phyloP scores from a whole-genome alignment of 441 rosid species.

The Adansonia madagascariensis region DNA sequence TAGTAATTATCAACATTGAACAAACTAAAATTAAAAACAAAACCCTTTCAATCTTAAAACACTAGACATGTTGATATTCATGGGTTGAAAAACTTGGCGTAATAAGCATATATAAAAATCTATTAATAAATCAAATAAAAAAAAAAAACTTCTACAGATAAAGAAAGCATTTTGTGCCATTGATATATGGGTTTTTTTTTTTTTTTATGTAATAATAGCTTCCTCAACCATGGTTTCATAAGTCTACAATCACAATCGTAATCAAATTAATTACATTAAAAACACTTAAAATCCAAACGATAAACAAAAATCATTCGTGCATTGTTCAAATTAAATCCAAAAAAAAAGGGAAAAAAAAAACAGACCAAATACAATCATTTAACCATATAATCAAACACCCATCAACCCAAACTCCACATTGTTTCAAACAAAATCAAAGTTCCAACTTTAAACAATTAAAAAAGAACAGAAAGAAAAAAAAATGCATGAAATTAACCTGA shows the following conservation, averaged over 20 bases:
- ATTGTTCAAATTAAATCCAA: not conserved
- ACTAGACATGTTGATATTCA: not conserved
- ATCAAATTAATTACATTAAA: not conserved
- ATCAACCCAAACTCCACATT: not conserved
- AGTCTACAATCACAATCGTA: not conserved
- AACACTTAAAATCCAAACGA: not conserved
- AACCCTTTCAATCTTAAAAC: too few species aligned
- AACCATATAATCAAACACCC: not conserved
- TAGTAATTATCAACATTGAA: not conserved
- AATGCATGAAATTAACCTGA: slow-evolving; percentile 46
- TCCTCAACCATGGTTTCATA: not conserved
- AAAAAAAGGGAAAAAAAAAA: not conserved
- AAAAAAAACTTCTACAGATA: not conserved
- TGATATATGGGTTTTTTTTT: not conserved
- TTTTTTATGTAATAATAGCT: not conserved
- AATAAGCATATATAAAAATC: not conserved
- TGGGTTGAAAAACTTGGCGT: not conserved
- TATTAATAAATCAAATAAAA: not conserved
- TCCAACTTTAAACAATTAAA: not conserved
- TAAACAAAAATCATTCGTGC: not conserved
- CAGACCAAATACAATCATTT: not conserved
- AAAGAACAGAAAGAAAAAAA: not conserved
- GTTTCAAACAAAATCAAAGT: not conserved
- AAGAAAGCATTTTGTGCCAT: not conserved
- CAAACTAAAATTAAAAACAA: too few species aligned